Percentiles rank a stretch among this genome's conserved stretches.
These are phyloP conservation scores for Colletotrichum sp. DNA, from an alignment of 2,329 filamentous ascomycete species.

Conservation along the genomic window DNA sequence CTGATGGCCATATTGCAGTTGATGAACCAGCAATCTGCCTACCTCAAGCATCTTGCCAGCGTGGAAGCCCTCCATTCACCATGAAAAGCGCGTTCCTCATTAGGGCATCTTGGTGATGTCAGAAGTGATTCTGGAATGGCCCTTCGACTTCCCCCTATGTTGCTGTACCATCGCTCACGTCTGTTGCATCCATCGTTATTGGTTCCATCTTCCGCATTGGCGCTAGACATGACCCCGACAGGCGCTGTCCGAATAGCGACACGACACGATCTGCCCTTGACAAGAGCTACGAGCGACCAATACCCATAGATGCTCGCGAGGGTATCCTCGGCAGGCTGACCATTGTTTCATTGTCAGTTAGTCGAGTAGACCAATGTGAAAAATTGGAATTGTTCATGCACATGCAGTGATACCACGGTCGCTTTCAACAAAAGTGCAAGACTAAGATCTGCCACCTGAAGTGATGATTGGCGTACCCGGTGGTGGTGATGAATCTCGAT, in stretches of 20 bases:
- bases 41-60: background rate
- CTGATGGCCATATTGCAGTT: background rate
- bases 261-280: background rate
- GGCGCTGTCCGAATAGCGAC: background rate
- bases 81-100: background rate
- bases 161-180: background rate
- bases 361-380: background rate
- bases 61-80: background rate
- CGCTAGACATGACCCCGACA: background rate
- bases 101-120: background rate
- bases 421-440: background rate
- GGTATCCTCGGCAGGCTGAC: background rate
- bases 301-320: background rate
- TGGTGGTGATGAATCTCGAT: background rate
- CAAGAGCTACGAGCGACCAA: background rate
- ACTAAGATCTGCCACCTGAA: background rate
- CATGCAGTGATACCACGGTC: background rate
- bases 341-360: background rate
- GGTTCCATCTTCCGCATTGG: background rate
- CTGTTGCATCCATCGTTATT: background rate
- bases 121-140: background rate
- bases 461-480: background rate
- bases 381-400: background rate
- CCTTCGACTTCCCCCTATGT: background rate
- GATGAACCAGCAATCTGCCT: background rate